Conservation (phyloP, 768 basidiomycete species). For the Hericium rajendrae region DNA sequence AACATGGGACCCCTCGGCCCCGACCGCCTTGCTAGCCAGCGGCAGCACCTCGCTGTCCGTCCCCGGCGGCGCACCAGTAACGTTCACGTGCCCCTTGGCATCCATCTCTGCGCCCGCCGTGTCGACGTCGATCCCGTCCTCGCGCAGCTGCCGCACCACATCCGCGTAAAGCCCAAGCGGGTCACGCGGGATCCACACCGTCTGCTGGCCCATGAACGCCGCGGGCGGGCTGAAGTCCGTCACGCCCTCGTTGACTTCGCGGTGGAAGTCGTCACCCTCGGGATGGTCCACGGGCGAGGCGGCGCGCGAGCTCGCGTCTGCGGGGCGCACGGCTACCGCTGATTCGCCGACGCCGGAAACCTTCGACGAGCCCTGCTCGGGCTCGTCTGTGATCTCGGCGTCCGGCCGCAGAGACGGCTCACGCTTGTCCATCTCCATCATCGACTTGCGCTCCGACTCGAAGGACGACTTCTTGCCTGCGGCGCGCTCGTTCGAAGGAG, state of each 20-base stretch:
- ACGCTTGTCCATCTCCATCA: background rate
- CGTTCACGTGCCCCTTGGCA: conserved; percentile 1
- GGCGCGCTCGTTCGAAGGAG: background rate
- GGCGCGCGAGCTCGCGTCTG: background rate
- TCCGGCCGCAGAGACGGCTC: background rate
- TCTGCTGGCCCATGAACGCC: conserved; percentile 29
- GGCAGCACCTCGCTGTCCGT: background rate
- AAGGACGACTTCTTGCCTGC: background rate
- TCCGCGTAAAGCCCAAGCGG: conserved; percentile 47
- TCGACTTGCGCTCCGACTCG: background rate
- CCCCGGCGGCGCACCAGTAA: background rate
- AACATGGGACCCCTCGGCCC: no score
- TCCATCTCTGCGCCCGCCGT: conserved; percentile 14
- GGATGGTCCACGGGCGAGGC: background rate
- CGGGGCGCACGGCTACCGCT: background rate
- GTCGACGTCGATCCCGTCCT: conserved; percentile 40
- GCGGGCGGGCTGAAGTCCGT: conserved; percentile 8
- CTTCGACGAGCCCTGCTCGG: background rate
- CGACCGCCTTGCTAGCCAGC: background rate
- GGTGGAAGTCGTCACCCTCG: conserved; percentile 3
- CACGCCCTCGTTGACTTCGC: conserved; percentile 1
- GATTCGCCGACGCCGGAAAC: background rate
- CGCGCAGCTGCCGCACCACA: conserved; percentile 48
- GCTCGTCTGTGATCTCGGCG: background rate
- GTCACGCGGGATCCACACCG: conserved; percentile 79